These are phyloP conservation scores for Amanita jacksonii DNA, from an alignment of 768 basidiomycete species.

Conservation along the genomic window DNA sequence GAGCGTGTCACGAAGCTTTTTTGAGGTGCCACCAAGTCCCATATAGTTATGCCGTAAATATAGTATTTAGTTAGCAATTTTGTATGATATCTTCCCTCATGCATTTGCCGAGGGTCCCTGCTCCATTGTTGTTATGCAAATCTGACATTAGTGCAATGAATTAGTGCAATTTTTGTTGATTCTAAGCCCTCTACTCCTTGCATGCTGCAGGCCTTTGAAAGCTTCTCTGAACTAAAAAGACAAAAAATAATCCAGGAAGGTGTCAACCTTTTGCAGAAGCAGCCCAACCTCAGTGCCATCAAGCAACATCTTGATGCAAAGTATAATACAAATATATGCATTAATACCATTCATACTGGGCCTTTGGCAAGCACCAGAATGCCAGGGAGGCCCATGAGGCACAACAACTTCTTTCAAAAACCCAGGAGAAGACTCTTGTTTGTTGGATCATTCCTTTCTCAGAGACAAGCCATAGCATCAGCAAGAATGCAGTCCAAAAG, in stretches of 20 bases:
- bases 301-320: slow-evolving; percentile 1
- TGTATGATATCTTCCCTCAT: too few species aligned
- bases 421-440: background rate
- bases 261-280: background rate
- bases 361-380: slow-evolving; percentile 4
- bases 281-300: slow-evolving; percentile 1
- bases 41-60: too few species aligned
- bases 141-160: too few species aligned
- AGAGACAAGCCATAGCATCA: background rate
- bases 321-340: background rate
- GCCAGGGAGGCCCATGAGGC: background rate
- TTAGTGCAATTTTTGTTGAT: too few species aligned
- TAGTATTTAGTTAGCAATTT: too few species aligned
- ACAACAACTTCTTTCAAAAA: slow-evolving; percentile 2
- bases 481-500: slow-evolving; percentile 1
- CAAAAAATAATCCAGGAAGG: background rate
- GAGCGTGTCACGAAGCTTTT: too few species aligned
- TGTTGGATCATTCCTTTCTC: slow-evolving; percentile 1
- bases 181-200: too few species aligned
- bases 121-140: too few species aligned
- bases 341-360: background rate
- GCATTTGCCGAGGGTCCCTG: too few species aligned
- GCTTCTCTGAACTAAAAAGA: background rate
- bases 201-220: too few species aligned
- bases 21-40: too few species aligned